Conservation (phyloP, 768 basidiomycete genomes). For the Rubroboletus pulcherrimus region DNA sequence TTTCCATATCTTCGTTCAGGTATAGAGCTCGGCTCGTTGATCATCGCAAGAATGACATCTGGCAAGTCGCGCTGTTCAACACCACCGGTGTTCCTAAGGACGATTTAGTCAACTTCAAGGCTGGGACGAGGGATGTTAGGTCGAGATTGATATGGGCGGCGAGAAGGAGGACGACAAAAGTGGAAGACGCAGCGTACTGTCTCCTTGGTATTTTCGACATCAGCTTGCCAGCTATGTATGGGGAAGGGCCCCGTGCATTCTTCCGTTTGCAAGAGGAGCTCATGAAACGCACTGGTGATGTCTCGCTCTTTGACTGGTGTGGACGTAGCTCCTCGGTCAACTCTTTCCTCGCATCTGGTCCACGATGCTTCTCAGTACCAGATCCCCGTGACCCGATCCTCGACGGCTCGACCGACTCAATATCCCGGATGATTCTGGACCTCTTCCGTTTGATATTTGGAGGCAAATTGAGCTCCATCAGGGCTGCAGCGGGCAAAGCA, state of each 20-base stretch:
- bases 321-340: slow-evolving; percentile 21
- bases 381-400: not conserved
- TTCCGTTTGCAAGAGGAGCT: slow-evolving; percentile 28
- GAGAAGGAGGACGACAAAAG: slow-evolving; percentile 22
- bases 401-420: slow-evolving; percentile 3
- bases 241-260: slow-evolving; percentile 28
- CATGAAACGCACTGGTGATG: slow-evolving; percentile 25
- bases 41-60: slow-evolving; percentile 13
- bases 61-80: slow-evolving; percentile 8
- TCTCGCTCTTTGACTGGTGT: slow-evolving; percentile 26
- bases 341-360: slow-evolving; percentile 18
- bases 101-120: slow-evolving; percentile 12
- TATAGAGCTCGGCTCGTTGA: slow-evolving; percentile 20
- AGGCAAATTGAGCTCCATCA: slow-evolving; percentile 4
- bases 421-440: slow-evolving; percentile 11
- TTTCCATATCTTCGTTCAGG: slow-evolving; percentile 15
- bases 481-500: not conserved
- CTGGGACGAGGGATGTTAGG: slow-evolving; percentile 16
- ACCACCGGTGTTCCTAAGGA: slow-evolving; percentile 14
- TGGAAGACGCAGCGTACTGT: slow-evolving; percentile 31
- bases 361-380: slow-evolving; percentile 15
- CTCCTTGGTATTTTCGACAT: slow-evolving; percentile 30
- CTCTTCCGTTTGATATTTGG: slow-evolving; percentile 8
- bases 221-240: slow-evolving; percentile 25
- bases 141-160: slow-evolving; percentile 26